A percentile compares a stretch with the other conserved stretches of the same genome.
Conservation (phyloP, 1,284 basidiomycete genomes). For the Ustilago sp. region DNA sequence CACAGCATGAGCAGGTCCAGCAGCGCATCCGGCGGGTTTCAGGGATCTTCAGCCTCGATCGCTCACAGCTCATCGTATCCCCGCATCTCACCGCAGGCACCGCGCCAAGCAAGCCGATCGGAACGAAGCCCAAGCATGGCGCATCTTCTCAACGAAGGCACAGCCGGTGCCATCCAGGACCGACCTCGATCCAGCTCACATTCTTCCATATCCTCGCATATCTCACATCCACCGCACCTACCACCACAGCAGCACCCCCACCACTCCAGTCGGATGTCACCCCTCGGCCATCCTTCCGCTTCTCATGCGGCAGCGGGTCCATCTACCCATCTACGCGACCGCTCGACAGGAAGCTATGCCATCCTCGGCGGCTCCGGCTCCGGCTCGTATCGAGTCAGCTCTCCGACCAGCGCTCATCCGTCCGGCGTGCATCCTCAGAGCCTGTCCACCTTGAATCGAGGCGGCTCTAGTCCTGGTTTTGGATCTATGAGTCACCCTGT, state of each 20-base stretch:
- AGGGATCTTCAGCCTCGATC: slow-evolving; percentile 10
- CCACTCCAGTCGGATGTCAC: slow-evolving; percentile 32
- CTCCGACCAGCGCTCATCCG: slow-evolving; percentile 28
- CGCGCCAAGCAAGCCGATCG: slow-evolving; percentile 24
- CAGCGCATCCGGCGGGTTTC: slow-evolving; percentile 38
- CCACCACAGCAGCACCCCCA: slow-evolving; percentile 14
- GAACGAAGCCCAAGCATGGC: slow-evolving; percentile 57
- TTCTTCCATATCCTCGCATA: slow-evolving; percentile 46
- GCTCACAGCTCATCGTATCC: slow-evolving; percentile 27
- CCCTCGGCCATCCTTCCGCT: slow-evolving; percentile 15
- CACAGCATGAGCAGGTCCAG: slow-evolving; percentile 50
- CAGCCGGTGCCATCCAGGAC: slow-evolving; percentile 45
- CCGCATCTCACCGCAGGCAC: slow-evolving; percentile 21
- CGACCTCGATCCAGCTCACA: slow-evolving; percentile 47
- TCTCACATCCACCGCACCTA: slow-evolving; percentile 27
- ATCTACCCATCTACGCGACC: slow-evolving; percentile 21
- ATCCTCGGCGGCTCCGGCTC: slow-evolving; percentile 1
- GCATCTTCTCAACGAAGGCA: slow-evolving; percentile 49
- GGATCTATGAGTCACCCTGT: slow-evolving; percentile 15
- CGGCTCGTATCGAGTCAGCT: slow-evolving; percentile 21
- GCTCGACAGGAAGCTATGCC: slow-evolving; percentile 5
- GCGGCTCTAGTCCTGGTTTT: slow-evolving; percentile 38
- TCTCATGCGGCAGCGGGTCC: slow-evolving; percentile 3
- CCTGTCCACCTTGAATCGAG: slow-evolving; percentile 26
- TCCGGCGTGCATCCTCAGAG: slow-evolving; percentile 21